Evolutionary conservation across 352 stramenopile species (phyloP), one percentile per base, ranked within the genome.

Genomic region (Albugo candida): DNA sequence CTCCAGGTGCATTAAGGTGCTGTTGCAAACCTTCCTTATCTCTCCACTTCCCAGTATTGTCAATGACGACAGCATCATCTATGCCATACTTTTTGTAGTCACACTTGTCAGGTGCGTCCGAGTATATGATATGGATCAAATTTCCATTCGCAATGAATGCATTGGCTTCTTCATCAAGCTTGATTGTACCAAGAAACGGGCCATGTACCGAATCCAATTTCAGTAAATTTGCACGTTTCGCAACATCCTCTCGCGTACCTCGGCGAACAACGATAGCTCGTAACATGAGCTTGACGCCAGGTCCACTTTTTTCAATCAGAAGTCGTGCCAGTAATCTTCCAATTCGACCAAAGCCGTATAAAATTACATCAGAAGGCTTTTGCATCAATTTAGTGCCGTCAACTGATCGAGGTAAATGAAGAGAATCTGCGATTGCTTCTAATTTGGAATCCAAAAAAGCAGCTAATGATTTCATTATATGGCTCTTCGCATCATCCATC

Each of bases 321-420:
- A 91, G 50, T 13, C 71, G 62, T 48, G 71, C 74, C 38, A 86
- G 49, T 19, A 93, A 58, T 13, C 81, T 72, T 24, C 81, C 81
- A 35, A 93, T 93, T 34, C 81, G 78, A n/a, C 79, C 81, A 43
- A 92, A 92, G 14, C 81, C 81, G 46, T 93, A 89, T 20, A 93
- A 62, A 38, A 89, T 60, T 24, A 93, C 77, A 54, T 88, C 72
- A 45, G 67, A 75, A 21, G 80, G 68, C 58, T 81, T 82, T 44
- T 61, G 64, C 53, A 78, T 64, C 24, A 31, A 31, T 31, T 8
- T 8, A 31, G 24, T 8, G 24, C 8, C 24, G 8, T 31, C 24
- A 31, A 31, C 24, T 31, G 24, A 31, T 31, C 24, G 24, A 31
- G 24, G 24, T 31, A 31, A 31, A 31, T 31, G 24, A 31, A 31